phyloP scores from a whole-genome alignment of 23 red algal genomes.

The Cyanidiococcus yangmingshanensis region DNA sequence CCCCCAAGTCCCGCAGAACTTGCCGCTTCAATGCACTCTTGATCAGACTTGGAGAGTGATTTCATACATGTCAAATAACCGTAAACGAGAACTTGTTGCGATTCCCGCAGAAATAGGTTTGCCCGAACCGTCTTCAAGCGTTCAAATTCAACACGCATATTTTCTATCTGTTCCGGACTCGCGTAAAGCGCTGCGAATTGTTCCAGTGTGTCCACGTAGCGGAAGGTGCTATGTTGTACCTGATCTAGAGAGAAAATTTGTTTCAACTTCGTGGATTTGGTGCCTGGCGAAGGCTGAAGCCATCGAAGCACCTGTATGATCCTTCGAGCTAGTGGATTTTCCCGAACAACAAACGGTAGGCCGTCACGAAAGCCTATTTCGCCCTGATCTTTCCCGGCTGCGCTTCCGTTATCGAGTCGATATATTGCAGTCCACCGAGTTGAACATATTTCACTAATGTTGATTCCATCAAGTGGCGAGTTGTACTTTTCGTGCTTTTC shows the following conservation, averaged over 20 bases:
- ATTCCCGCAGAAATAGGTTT: not conserved
- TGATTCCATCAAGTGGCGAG: not conserved
- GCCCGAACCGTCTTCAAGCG: not conserved
- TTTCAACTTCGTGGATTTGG: not conserved
- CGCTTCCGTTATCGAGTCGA: not conserved
- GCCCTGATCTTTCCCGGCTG: not conserved
- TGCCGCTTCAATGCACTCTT: not conserved
- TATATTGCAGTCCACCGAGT: constrained; percentile 10
- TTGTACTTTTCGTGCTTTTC: not conserved
- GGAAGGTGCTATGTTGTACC: constrained; percentile 16
- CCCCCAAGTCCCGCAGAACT: not conserved
- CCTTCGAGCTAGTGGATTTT: not conserved
- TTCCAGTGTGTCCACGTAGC: not conserved
- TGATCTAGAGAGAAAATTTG: not conserved
- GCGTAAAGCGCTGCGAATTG: not conserved
- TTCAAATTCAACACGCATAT: not conserved
- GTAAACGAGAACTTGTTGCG: not conserved
- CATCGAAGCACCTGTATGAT: not conserved
- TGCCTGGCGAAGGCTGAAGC: not conserved
- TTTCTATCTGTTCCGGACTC: not conserved
- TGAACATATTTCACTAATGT: not conserved
- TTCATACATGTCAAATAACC: not conserved
- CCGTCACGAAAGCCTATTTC: not conserved
- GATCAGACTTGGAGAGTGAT: not conserved
- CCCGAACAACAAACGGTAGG: not conserved